Base-by-base conservation (phyloP, 116 monocot species). In the Thalassia testudinum region DNA sequence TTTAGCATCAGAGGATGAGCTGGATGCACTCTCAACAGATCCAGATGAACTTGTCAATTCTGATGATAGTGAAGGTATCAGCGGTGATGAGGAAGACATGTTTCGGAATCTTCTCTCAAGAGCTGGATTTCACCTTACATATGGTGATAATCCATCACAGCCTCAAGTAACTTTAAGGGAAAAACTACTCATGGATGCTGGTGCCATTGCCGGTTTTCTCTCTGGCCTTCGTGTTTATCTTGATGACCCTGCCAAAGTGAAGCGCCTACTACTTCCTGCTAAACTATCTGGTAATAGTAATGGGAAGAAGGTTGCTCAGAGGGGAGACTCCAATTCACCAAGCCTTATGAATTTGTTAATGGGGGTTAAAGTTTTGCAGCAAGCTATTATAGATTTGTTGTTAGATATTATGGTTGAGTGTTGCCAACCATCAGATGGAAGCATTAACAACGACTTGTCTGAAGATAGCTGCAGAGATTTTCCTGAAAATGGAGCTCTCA, bases 341-440 rank as follows among this genome's bases (percentile, higher is more conserved):
- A 97, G 84, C 47, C 48, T 97, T 56, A 88, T 97, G 76, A 84
- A 76, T 69, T 65, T 93, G 56, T 53, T 93, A 58, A 87, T 95
- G 89, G 85, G 85, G 17, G 88, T 85, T 55, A 85, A 83, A 52
- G 85, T 85, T 40, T 61, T 95, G 59, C 83, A 85, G 59, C 85
- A 97, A 52, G 97, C 89, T 60, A 89, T 89, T 30, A 75, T 97
- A 59, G 89, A 89, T 61, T 79, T 89, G 61, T 85, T 97, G 12
- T 47, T 97, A 49, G 89, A 97, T 85, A 89, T 87, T 66, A 85
- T 97, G 97, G 97, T 97, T 18, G 97, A 97, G 64, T 97, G 97
- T 54, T 97, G 97, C 69, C 82, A 89, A 55, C 67, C 92, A 49
- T 81, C 81, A 26, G 84, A 81, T 65, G 75, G 47, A 67, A 72